Evolutionary conservation across 768 basidiomycete genomes (phyloP), one percentile per base, ranked within the genome.

Genomic region (Phylloporus scabripes): DNA sequence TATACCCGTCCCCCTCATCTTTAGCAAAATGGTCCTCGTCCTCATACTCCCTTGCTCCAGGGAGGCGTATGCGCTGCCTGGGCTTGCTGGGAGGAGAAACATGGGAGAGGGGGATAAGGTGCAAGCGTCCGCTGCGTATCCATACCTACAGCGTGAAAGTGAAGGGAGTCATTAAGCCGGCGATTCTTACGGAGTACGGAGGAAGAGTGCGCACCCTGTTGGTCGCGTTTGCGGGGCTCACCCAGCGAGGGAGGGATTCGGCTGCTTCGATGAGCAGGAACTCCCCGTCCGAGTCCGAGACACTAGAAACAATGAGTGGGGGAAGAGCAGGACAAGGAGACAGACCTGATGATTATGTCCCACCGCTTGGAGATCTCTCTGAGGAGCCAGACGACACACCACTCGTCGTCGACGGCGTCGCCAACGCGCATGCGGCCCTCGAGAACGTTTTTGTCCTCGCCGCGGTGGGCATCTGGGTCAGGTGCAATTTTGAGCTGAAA

Each of bases 391-490:
- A 97, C 92, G 12, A 80, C 76, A 63, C 84, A 85, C 96, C 96
- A 99, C 68, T 99, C 96, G 60, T 99, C 96, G 66, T 99, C 94
- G n/a, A 98, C 79, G 45, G 83, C 88, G 68, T 99, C 96, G 3
- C 96, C 95, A 20, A 98, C 88, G 39, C 93, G 75, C 84, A 94
- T 89, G 39, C 75, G 72, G 8, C 94, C 92, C 60, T 92, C 83
- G 1, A 97, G 68, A 36, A 82, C 70, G 70, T 78, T 83, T n/a
- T 66, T 72, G 12, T 66, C 59, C 38, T 58, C 56, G 12, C 45
- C 47, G n/a, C 29, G 53, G 10, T 17, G 40, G n/a, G 57, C 53
- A 55, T 81, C 72, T 18, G 72, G 64, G 43, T 80, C 71, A 39
- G 64, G 53, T 7, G 75, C 77, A 15, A 87, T 75, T 60, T 87